Evolutionary conservation across 2,329 filamentous ascomycete genomes (phyloP).

Genomic region (Aplosporella prunicola): DNA sequence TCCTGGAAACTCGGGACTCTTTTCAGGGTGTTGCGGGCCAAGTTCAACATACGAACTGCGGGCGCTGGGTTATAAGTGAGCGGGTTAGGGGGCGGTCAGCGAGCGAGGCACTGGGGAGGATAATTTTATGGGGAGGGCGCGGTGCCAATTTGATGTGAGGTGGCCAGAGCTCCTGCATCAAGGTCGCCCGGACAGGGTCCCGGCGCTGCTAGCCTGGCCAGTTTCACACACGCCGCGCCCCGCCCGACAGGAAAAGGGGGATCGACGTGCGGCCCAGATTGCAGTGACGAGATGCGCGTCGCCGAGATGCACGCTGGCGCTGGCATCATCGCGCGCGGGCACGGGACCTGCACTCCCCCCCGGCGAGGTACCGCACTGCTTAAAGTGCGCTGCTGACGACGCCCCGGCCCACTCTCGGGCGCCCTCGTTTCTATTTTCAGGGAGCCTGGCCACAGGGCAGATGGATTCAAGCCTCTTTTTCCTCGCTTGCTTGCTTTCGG

Average conservation of each 20-base stretch:
- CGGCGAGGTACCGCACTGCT: too few species aligned
- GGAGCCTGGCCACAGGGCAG: too few species aligned
- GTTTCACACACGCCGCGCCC: background rate
- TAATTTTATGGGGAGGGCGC: conserved; percentile 5
- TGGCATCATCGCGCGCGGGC: too few species aligned
- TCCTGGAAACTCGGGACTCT: conserved; percentile 34
- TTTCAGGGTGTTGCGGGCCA: conserved; percentile 30
- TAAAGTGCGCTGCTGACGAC: too few species aligned
- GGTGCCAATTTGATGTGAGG: conserved; percentile 8
- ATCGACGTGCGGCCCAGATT: conserved; percentile 11
- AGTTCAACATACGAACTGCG: conserved; percentile 23
- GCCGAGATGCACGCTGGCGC: too few species aligned
- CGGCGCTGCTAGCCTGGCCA: background rate
- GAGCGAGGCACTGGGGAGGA: conserved; percentile 8
- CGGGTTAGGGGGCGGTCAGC: background rate
- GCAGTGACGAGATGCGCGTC: too few species aligned
- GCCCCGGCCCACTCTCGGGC: too few species aligned
- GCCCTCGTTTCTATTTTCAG: too few species aligned
- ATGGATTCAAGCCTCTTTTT: too few species aligned
- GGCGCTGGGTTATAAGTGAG: conserved; percentile 7
- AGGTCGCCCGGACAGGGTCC: too few species aligned
- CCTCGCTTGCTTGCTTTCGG: too few species aligned
- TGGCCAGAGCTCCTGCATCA: background rate
- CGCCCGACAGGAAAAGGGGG: conserved; percentile 13
- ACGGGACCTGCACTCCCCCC: too few species aligned